Percentiles rank a stretch among this genome's conserved stretches.
Evolutionary conservation across 768 basidiomycete genomes (phyloP).

Genomic region (Phanerochaete sordida): DNA sequence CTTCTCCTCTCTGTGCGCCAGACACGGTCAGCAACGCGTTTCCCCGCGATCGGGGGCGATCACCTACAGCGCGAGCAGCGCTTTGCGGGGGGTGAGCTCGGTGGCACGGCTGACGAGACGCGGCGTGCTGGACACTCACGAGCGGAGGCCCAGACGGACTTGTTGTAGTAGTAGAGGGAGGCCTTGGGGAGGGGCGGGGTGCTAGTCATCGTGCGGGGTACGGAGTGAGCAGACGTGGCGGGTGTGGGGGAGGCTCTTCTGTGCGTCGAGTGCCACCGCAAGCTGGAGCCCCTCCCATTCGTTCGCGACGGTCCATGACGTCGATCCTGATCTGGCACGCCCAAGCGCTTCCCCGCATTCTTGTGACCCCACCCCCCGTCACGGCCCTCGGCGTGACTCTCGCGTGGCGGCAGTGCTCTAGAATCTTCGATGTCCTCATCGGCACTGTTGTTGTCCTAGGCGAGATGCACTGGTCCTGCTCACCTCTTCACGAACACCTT

Average conservation of each 20-base stretch:
- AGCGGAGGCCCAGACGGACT: constrained; percentile 62
- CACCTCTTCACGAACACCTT: background rate
- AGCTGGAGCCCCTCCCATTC: background rate
- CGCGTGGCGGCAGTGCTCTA: background rate
- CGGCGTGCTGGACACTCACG: constrained; percentile 43
- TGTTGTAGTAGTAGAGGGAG: constrained; percentile 67
- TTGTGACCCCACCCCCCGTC: background rate
- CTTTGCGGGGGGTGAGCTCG: constrained; percentile 26
- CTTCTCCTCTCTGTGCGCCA: constrained; percentile 55
- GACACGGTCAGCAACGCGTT: background rate
- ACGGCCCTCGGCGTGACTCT: background rate
- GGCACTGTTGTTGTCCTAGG: background rate
- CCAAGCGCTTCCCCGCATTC: background rate
- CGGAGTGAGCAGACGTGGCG: background rate
- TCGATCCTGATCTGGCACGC: background rate
- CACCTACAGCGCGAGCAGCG: constrained; percentile 54
- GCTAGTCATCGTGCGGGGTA: background rate
- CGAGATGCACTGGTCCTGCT: background rate
- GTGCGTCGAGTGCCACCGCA: too few species aligned
- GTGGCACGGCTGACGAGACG: background rate
- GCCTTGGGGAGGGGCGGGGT: constrained; percentile 56
- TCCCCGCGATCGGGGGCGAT: background rate
- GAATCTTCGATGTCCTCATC: constrained; percentile 1
- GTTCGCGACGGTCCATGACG: constrained; percentile 3
- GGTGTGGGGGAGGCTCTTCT: background rate